Evolutionary conservation across 208 protist species (phyloP).

Genomic region (Leishmania mexicana): DNA sequence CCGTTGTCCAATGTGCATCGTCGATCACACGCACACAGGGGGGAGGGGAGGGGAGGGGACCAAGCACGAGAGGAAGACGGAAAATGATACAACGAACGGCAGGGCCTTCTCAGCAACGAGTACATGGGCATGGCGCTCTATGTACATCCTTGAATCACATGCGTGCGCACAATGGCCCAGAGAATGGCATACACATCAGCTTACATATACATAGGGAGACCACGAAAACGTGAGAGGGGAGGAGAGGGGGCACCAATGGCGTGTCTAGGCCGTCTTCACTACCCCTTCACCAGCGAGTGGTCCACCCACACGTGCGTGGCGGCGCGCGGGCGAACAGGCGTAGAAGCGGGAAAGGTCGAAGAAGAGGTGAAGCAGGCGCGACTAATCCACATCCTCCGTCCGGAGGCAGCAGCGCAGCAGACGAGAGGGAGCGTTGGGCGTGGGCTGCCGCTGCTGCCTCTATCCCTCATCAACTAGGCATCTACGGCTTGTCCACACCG

Average conservation of each 20-base stretch:
- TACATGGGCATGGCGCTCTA: neutral
- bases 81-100: neutral
- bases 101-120: neutral
- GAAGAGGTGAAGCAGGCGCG: neutral
- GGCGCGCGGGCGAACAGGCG: neutral
- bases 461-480: neutral
- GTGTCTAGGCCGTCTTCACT: neutral
- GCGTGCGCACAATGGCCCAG: neutral
- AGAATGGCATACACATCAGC: neutral
- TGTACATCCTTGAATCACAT: neutral
- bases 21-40: neutral
- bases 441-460: neutral
- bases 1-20: neutral
- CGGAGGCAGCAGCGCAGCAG: too few species aligned
- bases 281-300: neutral
- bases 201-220: neutral
- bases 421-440: neutral
- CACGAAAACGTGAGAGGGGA: neutral
- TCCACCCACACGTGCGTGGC: neutral
- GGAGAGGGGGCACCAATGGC: neutral
- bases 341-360: too few species aligned
- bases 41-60: too few species aligned
- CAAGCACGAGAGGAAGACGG: neutral
- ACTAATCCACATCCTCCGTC: neutral
- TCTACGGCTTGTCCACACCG: constrained; percentile 7